Base-by-base conservation (phyloP, 1,284 basidiomycete genomes). In the Ceratobasidium sp. region DNA sequence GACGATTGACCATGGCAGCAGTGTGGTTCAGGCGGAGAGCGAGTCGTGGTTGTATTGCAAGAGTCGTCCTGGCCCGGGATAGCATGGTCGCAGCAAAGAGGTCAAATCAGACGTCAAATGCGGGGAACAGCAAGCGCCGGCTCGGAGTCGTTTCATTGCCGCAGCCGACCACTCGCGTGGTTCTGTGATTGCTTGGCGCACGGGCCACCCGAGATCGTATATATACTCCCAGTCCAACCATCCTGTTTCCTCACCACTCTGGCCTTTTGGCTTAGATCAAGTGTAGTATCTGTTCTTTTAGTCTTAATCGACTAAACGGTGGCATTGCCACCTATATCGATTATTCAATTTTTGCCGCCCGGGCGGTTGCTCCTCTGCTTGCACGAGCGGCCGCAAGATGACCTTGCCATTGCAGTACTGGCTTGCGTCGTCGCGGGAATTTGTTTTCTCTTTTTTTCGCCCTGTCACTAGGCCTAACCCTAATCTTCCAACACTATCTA, bases 191-290 rank as follows among this genome's bases (percentile, higher is more conserved):
- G 30, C 18, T 43, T 26, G 34, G 53, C 65, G 65, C 65, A 69
- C 65, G 65, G 65, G 21, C 65, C 65, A 69, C 12, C 36, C 1
- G 34, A 2, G 18, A 26, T 6, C 30, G 34, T 50, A 52, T 21
- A 65, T 36, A 43, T 12, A 9, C 32, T 18, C 1, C 57, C 36
- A 9, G 9, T 3, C 8, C 21, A 9, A 30, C 41, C 3, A 16
- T 23, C 16, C 26, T 23, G 3, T 2, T 65, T 46, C 48, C 52
- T 87, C 84, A 90, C 89, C 89, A 90, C 90, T 93, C 89, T 93
- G 92, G 89, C 92, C 92, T 90, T 91, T 92, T 92, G 92, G 92
- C 90, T 92, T 94, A 92, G 92, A 92, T 92, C 91, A 93, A 93
- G 92, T 93, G 92, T 93, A 93, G 92, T 92, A 92, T 91, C 89